phyloP scores from a whole-genome alignment of 768 basidiomycete genomes.

The Pleurotus tuoliensis region DNA sequence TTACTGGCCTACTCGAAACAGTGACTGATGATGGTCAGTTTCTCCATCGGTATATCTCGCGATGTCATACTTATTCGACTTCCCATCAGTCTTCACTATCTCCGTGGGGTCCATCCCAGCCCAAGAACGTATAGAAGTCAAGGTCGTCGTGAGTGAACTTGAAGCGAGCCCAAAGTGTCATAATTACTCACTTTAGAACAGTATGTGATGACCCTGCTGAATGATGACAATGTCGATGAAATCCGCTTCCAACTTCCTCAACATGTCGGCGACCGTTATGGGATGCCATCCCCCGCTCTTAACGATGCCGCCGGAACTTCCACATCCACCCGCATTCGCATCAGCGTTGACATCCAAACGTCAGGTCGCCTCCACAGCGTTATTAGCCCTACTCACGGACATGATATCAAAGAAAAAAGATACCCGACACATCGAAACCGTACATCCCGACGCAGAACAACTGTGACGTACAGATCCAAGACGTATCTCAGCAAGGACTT shows the following conservation, averaged over 20 bases:
- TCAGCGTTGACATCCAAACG: slow-evolving; percentile 46
- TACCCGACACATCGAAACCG: slow-evolving; percentile 31
- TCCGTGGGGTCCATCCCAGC: slow-evolving; percentile 53
- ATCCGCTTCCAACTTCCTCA: slow-evolving; percentile 54
- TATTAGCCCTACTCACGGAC: slow-evolving; percentile 39
- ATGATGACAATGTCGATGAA: slow-evolving; percentile 43
- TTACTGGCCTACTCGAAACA: slow-evolving; percentile 43
- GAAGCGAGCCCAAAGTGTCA: background rate
- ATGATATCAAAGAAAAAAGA: slow-evolving; percentile 24
- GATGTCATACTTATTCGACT: too few species aligned
- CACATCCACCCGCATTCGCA: slow-evolving; percentile 30
- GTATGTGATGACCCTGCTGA: slow-evolving; percentile 52
- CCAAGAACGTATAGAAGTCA: slow-evolving; percentile 31
- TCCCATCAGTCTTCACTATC: slow-evolving; percentile 47
- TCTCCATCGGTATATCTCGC: too few species aligned
- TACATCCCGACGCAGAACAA: slow-evolving; percentile 36
- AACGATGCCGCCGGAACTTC: slow-evolving; percentile 23
- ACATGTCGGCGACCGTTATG: slow-evolving; percentile 49
- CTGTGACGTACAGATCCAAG: slow-evolving; percentile 33
- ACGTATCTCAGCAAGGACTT: slow-evolving; percentile 47
- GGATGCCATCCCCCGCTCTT: slow-evolving; percentile 37
- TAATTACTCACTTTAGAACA: slow-evolving; percentile 14
- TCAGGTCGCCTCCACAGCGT: slow-evolving; percentile 38
- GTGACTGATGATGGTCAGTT: slow-evolving; percentile 49
- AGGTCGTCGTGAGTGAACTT: slow-evolving; percentile 34